Conservation (phyloP, 108 stramenopile species). For the Skeletonema costatum region DNA sequence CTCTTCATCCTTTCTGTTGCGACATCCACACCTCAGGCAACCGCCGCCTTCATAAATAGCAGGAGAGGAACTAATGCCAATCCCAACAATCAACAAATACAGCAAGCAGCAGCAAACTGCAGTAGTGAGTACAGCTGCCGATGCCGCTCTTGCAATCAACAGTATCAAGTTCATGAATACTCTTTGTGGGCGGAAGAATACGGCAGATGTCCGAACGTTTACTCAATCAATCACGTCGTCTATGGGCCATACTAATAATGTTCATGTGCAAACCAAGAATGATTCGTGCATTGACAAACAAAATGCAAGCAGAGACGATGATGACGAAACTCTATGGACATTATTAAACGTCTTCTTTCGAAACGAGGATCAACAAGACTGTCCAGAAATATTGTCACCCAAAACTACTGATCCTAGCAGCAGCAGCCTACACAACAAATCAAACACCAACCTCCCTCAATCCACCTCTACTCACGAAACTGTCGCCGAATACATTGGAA, state of each 20-base stretch:
- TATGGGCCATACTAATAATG: not conserved
- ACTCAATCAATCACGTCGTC: slow-evolving; percentile 14
- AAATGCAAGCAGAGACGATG: not conserved
- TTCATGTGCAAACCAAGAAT: not conserved
- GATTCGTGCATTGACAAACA: not conserved
- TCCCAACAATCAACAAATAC: not conserved
- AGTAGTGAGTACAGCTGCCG: slow-evolving; percentile 7
- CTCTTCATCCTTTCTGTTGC: not conserved
- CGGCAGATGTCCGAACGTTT: slow-evolving; percentile 24
- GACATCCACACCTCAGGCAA: not conserved
- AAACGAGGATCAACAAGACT: not conserved
- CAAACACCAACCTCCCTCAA: not conserved
- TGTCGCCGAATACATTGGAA: slow-evolving; percentile 31
- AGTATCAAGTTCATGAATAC: slow-evolving; percentile 27
- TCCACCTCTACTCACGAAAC: slow-evolving; percentile 22
- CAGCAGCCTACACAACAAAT: not conserved
- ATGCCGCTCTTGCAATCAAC: slow-evolving; percentile 41
- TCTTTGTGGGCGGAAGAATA: slow-evolving; percentile 15
- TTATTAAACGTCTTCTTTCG: not conserved
- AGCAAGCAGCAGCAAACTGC: not conserved
- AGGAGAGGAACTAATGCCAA: not conserved
- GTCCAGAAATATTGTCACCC: not conserved
- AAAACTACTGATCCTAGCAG: not conserved
- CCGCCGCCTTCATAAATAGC: not conserved
- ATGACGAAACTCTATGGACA: not conserved